Conservation (phyloP, 768 basidiomycete species). For the Leccinellum luteum region DNA sequence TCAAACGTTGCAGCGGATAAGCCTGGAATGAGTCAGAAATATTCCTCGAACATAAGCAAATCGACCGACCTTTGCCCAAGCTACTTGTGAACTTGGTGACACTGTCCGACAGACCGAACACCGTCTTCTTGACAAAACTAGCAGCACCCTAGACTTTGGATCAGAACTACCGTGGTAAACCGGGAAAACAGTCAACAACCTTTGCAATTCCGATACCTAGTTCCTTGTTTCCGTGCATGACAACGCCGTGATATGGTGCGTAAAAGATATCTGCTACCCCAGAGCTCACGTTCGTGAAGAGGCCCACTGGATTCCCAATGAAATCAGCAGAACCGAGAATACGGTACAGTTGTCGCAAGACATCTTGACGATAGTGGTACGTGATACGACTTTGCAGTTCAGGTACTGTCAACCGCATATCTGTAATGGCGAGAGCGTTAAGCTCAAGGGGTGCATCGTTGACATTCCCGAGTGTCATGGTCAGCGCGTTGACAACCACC, state of each 20-base stretch:
- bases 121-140: slow-evolving; percentile 98
- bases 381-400: slow-evolving; percentile 82
- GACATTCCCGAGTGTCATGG: slow-evolving; percentile 96
- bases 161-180: slow-evolving; percentile 12
- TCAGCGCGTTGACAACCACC: slow-evolving; percentile 89
- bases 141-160: slow-evolving; percentile 74
- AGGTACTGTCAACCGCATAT: slow-evolving; percentile 84
- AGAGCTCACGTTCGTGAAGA: slow-evolving; percentile 97
- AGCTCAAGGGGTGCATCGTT: slow-evolving; percentile 93
- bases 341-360: slow-evolving; percentile 91
- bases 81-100: slow-evolving; percentile 98
- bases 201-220: slow-evolving; percentile 93
- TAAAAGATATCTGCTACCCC: slow-evolving; percentile 99
- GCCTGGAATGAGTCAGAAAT: slow-evolving; percentile 45
- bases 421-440: slow-evolving; percentile 92
- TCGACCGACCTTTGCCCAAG: slow-evolving; percentile 79
- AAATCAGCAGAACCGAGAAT: slow-evolving; percentile 98
- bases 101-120: slow-evolving; percentile 94
- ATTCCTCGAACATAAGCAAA: not conserved
- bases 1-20: slow-evolving; percentile 97
- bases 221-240: slow-evolving; percentile 95
- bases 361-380: slow-evolving; percentile 92
- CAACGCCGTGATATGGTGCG: slow-evolving; percentile 94
- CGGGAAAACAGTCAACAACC: slow-evolving; percentile 37
- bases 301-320: slow-evolving; percentile 91